These are phyloP conservation scores for Tricholoma hemisulphureum DNA, from an alignment of 768 basidiomycete species.

Conservation along the genomic window DNA sequence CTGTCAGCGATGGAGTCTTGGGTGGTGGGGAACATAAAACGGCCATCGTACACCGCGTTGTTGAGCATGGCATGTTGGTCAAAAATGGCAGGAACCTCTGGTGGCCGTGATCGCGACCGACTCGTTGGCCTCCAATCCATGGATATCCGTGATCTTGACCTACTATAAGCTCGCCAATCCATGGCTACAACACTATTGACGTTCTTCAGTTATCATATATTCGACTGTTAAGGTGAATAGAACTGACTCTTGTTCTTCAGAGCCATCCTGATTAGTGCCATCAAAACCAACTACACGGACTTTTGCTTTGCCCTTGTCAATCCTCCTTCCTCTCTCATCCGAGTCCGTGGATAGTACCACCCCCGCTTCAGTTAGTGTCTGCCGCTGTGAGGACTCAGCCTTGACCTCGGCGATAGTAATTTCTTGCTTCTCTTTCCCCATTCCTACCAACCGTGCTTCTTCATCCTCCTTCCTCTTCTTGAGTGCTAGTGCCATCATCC, in stretches of 20 bases:
- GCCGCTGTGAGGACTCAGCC: constrained; percentile 18
- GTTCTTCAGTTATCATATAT: constrained; percentile 5
- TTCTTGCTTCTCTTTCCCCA: constrained; percentile 17
- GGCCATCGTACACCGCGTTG: constrained; percentile 38
- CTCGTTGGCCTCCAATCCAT: constrained; percentile 89
- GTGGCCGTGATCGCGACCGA: constrained; percentile 76
- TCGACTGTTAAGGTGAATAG: constrained; percentile 7
- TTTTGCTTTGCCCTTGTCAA: constrained; percentile 77
- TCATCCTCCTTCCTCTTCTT: constrained; percentile 83
- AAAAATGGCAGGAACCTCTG: constrained; percentile 49
- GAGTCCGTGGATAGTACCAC: constrained; percentile 23
- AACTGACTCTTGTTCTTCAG: constrained; percentile 75
- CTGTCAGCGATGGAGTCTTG: constrained; percentile 18
- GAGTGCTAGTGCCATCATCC: constrained; percentile 96
- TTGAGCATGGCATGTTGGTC: constrained; percentile 41
- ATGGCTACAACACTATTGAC: constrained; percentile 59
- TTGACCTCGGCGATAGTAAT: constrained; percentile 11
- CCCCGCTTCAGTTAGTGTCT: constrained; percentile 16
- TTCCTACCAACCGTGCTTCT: constrained; percentile 22
- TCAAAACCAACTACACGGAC: constrained; percentile 83
- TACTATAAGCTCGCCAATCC: constrained; percentile 93
- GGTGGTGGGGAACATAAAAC: constrained; percentile 43
- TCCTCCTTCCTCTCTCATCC: constrained; percentile 67
- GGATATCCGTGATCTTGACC: constrained; percentile 84
- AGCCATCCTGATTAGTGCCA: constrained; percentile 66